Evolutionary conservation across 768 basidiomycete species (phyloP), one percentile per base, ranked within the genome.

Genomic region (Phlebiopsis flavidoalba): DNA sequence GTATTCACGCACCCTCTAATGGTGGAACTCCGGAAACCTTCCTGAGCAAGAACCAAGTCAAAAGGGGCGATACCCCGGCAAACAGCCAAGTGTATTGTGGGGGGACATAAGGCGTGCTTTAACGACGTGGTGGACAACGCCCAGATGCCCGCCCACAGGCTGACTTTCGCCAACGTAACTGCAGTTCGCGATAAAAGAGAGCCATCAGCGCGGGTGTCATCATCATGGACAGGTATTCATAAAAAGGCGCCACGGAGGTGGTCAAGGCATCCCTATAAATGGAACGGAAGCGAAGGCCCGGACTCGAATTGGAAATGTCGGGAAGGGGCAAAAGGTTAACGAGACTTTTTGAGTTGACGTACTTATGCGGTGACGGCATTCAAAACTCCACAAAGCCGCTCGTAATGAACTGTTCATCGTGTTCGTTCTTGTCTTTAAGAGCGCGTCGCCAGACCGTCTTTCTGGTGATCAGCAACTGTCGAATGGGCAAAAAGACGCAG

Each of bases 331-430:
- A 8, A 43, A 58, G 33, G 15, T 40, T 4, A n/a, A n/a, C 5
- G 14, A 46, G 46, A 55, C 54, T 36, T 36, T 55, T 5, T 40
- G 14, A 36, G 45, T 48, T 57, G 48, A 69, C 78, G 43, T 69
- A 90, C 89, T 91, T 91, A 21, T 89, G n/a, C n/a, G 89, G 65
- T 91, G 90, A 24, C 89, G 73, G 64, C 82, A n/a, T n/a, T 85
- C 49, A 82, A n/a, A 69, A 21, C 78, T 74, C 88, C 89, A 93
- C 17, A 90, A n/a, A 71, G 1, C 89, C 89, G 31, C 74, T 75
- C 8, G 80, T 80, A 59, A 91, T 86, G 67, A 91, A 90, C 65
- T 81, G 78, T 63, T 91, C 84, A 50, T 87, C 79, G 66, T 91
- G 89, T 61, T 84, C 72, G 69, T 88, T 87, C 17, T 75, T 75